These are phyloP conservation scores for Casuarina equisetifolia DNA, from an alignment of 306 rosid species.

Conservation along the genomic window DNA sequence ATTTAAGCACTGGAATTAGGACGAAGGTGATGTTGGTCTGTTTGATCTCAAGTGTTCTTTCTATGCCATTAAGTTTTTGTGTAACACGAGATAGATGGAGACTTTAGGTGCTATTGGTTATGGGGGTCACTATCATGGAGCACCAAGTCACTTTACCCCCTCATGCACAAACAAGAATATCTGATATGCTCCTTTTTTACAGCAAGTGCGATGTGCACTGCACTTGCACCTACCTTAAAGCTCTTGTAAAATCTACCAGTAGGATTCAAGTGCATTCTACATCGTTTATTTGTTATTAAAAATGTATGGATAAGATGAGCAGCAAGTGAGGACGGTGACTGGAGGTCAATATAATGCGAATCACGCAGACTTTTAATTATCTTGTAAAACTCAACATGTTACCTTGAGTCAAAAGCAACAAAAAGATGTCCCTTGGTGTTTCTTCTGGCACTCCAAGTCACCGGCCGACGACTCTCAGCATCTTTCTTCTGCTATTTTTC, in stretches of 20 bases:
- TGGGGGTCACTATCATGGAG: conserved; percentile 26
- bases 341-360: neutral
- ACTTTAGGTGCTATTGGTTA: neutral
- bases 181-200: neutral
- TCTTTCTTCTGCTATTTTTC: too few species aligned
- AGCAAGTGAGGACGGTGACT: neutral
- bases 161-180: conserved; percentile 10
- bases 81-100: neutral
- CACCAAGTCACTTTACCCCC: conserved; percentile 19
- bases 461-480: too few species aligned
- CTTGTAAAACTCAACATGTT: too few species aligned
- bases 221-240: neutral
- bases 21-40: too few species aligned
- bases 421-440: too few species aligned
- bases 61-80: neutral
- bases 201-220: neutral
- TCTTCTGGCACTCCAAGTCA: too few species aligned
- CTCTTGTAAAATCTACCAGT: conserved; percentile 1
- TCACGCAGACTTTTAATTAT: too few species aligned
- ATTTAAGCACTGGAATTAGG: too few species aligned
- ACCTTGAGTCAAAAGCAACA: too few species aligned
- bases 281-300: neutral
- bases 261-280: neutral
- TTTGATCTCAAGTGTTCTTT: too few species aligned
- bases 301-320: neutral